Evolutionary conservation across 495 filamentous ascomycete species (phyloP).

Genomic region (Parathielavia hyrcaniae): DNA sequence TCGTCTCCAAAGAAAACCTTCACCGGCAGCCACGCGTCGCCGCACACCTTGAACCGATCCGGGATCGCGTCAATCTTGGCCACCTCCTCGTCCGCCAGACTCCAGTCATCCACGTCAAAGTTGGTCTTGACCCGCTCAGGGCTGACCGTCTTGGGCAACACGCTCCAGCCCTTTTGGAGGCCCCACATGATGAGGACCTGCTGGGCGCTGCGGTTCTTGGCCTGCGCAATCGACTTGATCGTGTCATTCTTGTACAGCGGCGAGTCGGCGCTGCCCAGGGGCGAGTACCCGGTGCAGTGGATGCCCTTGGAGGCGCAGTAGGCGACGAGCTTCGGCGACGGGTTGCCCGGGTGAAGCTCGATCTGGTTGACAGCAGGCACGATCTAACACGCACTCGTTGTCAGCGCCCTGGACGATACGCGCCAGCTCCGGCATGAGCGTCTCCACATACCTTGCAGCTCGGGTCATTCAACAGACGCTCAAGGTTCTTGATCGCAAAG

Average conservation of each 20-base stretch:
- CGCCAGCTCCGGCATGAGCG: not conserved
- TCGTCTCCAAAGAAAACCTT: constrained; percentile 88
- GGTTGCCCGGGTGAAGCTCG: constrained; percentile 81
- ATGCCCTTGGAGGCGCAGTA: constrained; percentile 65
- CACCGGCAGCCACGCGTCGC: constrained; percentile 62
- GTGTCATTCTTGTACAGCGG: constrained; percentile 56
- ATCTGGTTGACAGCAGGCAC: constrained; percentile 86
- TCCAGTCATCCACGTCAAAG: constrained; percentile 57
- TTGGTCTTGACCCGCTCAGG: constrained; percentile 58
- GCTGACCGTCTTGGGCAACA: constrained; percentile 64
- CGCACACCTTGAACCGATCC: constrained; percentile 69
- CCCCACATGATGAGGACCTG: constrained; percentile 67
- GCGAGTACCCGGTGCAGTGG: constrained; percentile 62
- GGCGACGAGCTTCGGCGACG: constrained; percentile 69
- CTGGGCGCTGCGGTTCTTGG: constrained; percentile 59
- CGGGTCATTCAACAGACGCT: constrained; percentile 58
- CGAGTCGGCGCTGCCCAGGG: constrained; percentile 53
- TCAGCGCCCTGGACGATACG: constrained; percentile 26
- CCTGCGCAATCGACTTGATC: constrained; percentile 54
- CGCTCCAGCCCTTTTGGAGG: constrained; percentile 64
- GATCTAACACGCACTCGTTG: constrained; percentile 43
- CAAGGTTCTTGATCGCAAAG: constrained; percentile 62
- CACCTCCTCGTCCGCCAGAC: constrained; percentile 58
- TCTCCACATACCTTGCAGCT: constrained; percentile 36
- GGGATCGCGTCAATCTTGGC: constrained; percentile 55